phyloP scores from a whole-genome alignment of 805 yeast species.

The Vanderwaltozyma verrucispora region DNA sequence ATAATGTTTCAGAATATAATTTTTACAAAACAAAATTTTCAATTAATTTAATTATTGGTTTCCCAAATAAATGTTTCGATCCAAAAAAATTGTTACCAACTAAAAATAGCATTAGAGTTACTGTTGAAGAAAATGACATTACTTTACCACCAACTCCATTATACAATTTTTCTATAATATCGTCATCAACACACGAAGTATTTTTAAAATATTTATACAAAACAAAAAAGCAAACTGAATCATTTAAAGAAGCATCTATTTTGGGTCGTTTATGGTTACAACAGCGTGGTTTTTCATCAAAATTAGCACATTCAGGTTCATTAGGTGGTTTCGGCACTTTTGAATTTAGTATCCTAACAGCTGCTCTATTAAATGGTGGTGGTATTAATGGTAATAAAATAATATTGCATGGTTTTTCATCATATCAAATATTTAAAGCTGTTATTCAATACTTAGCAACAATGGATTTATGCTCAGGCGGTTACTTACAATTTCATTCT shows the following conservation, averaged over 20 bases:
- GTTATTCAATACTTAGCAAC: conserved; percentile 72
- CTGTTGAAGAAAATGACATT: conserved; percentile 36
- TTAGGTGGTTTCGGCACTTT: conserved; percentile 81
- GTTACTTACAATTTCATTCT: conserved; percentile 60
- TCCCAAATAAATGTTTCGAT: conserved; percentile 64
- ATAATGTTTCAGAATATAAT: conserved; percentile 35
- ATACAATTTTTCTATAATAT: conserved; percentile 71
- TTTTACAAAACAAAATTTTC: conserved; percentile 60
- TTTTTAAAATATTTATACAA: conserved; percentile 69
- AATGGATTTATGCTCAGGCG: conserved; percentile 53
- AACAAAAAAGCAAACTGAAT: conserved; percentile 62
- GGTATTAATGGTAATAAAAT: conserved; percentile 66
- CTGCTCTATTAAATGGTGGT: conserved; percentile 77
- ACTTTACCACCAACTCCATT: conserved; percentile 57
- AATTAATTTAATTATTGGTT: conserved; percentile 63
- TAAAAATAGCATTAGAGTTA: conserved; percentile 72
- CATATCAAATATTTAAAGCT: conserved; percentile 90
- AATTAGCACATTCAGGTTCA: conserved; percentile 41
- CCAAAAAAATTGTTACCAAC: conserved; percentile 67
- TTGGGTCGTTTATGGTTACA: conserved; percentile 84
- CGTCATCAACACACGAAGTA: conserved; percentile 58
- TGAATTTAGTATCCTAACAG: conserved; percentile 75
- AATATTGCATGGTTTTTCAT: conserved; percentile 77
- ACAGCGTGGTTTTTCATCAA: conserved; percentile 72
- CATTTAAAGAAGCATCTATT: conserved; percentile 78